Evolutionary conservation across 805 yeast species (phyloP).

Genomic region (Yamadazyma philogaea): DNA sequence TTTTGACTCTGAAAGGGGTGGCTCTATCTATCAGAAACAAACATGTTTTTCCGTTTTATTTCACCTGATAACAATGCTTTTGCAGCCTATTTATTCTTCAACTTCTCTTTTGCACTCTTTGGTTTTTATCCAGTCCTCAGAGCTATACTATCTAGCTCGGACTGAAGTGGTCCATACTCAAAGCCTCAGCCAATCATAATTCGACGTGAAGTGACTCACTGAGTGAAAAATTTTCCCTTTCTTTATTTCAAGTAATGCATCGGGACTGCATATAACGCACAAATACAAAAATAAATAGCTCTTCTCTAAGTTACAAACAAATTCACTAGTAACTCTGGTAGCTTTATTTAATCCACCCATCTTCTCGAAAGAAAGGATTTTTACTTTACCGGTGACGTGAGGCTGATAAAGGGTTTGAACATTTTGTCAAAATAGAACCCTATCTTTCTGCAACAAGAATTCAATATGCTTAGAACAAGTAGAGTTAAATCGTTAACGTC

Average conservation of each 20-base stretch:
- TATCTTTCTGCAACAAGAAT: neutral
- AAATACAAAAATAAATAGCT: slow-evolving; percentile 1
- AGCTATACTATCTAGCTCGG: neutral
- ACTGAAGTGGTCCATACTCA: neutral
- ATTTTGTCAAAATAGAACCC: neutral
- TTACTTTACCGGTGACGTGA: neutral
- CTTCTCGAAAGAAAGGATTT: neutral
- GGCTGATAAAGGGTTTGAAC: neutral
- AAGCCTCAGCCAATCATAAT: slow-evolving; percentile 5
- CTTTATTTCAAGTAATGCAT: neutral
- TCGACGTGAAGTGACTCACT: slow-evolving; percentile 7
- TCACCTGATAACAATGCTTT: neutral
- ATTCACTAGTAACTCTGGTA: neutral
- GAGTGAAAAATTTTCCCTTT: slow-evolving; percentile 8
- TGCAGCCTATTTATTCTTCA: neutral
- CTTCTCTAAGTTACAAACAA: slow-evolving; percentile 4
- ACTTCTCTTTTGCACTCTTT: neutral
- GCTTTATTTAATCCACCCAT: neutral
- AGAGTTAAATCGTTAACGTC: slow-evolving; percentile 7
- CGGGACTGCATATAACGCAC: slow-evolving; percentile 4
- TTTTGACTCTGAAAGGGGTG: neutral
- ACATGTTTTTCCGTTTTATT: neutral
- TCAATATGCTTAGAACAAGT: slow-evolving; percentile 3
- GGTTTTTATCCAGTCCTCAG: too few relatives aligned
- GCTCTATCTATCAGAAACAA: neutral